A percentile compares a stretch with the other conserved stretches of the same genome.
Conservation (phyloP, 208 protist species). For the Herpetomonas muscarum region DNA sequence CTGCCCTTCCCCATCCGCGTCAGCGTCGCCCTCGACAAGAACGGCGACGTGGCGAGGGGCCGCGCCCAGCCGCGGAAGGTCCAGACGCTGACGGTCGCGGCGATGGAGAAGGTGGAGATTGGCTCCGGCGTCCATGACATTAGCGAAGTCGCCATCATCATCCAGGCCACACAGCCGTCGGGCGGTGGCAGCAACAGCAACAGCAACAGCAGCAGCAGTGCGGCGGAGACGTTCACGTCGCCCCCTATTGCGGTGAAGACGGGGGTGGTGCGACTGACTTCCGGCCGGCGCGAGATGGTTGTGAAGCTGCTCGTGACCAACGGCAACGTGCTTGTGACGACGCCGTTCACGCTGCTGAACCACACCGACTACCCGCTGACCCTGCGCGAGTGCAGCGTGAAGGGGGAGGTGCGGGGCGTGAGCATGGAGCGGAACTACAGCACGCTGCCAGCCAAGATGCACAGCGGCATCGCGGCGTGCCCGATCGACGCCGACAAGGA, state of each 20-base stretch:
- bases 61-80: constrained; percentile 12
- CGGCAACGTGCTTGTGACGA: constrained; percentile 45
- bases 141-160: constrained; percentile 23
- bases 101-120: constrained; percentile 34
- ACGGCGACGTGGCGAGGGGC: constrained; percentile 17
- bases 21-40: constrained; percentile 19
- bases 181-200: constrained; percentile 2
- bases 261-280: constrained; percentile 19
- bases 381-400: constrained; percentile 52
- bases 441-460: constrained; percentile 51
- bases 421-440: constrained; percentile 46
- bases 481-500: constrained; percentile 33
- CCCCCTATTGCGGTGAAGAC: background rate
- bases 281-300: constrained; percentile 35
- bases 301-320: constrained; percentile 25
- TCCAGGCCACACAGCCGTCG: constrained; percentile 36
- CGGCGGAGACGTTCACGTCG: background rate
- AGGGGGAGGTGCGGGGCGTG: constrained; percentile 28
- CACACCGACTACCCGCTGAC: constrained; percentile 60
- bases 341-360: constrained; percentile 71
- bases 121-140: constrained; percentile 25
- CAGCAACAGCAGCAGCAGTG: background rate
- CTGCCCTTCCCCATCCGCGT: constrained; percentile 62
- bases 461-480: constrained; percentile 42
- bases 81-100: constrained; percentile 29